phyloP scores from a whole-genome alignment of 2,329 filamentous ascomycete genomes.

The Colletotrichum plurivorum region DNA sequence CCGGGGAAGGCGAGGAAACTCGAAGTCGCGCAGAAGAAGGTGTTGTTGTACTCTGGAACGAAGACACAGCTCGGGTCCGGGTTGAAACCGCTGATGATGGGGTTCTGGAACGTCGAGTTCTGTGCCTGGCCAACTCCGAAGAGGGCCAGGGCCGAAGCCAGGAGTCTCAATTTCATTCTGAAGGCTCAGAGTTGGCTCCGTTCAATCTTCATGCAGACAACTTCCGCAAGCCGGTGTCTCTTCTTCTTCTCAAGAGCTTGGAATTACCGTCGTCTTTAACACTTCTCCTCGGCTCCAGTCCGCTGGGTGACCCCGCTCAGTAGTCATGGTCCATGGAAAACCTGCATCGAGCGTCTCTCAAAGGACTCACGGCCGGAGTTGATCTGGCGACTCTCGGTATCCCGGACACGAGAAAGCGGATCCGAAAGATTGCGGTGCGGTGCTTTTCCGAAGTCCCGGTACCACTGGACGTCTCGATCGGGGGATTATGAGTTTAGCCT shows the following conservation, averaged over 20 bases:
- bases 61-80: conserved; percentile 63
- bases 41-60: conserved; percentile 55
- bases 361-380: neutral
- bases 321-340: conserved; percentile 17
- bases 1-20: conserved; percentile 68
- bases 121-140: conserved; percentile 7
- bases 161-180: neutral
- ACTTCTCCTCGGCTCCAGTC: neutral
- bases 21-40: conserved; percentile 66
- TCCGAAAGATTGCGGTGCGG: neutral
- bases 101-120: conserved; percentile 54
- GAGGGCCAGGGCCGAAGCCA: neutral
- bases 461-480: neutral
- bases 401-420: neutral
- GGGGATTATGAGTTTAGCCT: conserved; percentile 14
- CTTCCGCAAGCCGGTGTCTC: too few species aligned
- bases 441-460: conserved; percentile 28
- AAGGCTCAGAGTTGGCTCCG: neutral
- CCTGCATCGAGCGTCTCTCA: neutral
- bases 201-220: too few species aligned
- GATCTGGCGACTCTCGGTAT: neutral
- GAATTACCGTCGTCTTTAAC: neutral
- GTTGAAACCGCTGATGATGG: conserved; percentile 64
- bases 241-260: neutral
- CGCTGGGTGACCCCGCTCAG: neutral